phyloP scores from a whole-genome alignment of 129 eudicot species.

The Silybum marianum region DNA sequence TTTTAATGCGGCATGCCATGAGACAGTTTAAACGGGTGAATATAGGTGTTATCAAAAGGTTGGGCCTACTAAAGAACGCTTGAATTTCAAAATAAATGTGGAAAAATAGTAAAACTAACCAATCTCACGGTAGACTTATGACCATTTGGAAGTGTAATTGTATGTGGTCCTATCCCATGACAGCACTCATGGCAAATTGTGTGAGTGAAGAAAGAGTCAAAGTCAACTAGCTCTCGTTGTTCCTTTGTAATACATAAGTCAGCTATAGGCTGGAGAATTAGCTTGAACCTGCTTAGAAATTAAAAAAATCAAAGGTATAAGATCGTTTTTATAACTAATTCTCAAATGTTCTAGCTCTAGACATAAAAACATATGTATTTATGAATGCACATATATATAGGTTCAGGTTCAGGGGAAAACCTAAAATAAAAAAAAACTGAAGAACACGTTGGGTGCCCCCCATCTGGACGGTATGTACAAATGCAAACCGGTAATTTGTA shows the following conservation, averaged over 20 bases:
- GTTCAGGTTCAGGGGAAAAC: too few relatives aligned
- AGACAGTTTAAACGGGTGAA: neutral
- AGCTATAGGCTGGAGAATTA: constrained; percentile 92
- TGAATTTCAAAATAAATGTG: neutral
- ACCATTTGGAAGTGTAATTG: constrained; percentile 81
- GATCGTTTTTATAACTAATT: neutral
- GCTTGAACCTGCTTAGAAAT: constrained; percentile 64
- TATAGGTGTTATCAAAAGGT: too few relatives aligned
- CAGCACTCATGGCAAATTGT: constrained; percentile 96
- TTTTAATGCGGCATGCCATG: neutral
- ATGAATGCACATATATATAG: neutral
- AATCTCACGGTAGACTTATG: constrained; percentile 88
- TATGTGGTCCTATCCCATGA: constrained; percentile 98
- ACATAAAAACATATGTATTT: neutral
- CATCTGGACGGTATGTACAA: too few relatives aligned
- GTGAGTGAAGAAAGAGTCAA: constrained; percentile 91
- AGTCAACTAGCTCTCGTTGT: constrained; percentile 72
- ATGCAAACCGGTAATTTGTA: too few relatives aligned
- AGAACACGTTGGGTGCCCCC: too few relatives aligned
- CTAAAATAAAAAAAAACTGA: too few relatives aligned
- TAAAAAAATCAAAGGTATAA: neutral
- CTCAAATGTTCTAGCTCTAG: neutral
- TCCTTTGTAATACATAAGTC: constrained; percentile 71
- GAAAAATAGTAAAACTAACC: constrained; percentile 48
- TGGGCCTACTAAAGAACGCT: neutral